A percentile compares a stretch with the other conserved stretches of the same genome.
Conservation (phyloP, 163 green algal species). For the Prototheca cutis region DNA sequence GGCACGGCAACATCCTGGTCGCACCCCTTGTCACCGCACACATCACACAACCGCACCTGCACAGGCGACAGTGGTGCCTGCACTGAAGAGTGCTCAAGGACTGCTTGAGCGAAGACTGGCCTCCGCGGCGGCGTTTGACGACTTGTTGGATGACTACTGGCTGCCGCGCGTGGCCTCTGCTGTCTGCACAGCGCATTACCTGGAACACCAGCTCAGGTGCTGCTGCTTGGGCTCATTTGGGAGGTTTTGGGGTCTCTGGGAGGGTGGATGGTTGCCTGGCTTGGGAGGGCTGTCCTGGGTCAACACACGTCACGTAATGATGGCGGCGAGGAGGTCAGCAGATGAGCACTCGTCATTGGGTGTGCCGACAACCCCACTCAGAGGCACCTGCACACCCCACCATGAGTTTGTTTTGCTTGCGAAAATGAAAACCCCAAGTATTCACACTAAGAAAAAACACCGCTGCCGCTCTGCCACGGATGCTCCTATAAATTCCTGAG, state of each 20-base stretch:
- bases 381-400: not conserved
- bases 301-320: not conserved
- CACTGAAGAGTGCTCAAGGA: conserved; percentile 4
- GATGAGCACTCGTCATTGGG: not conserved
- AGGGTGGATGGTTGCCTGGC: not conserved
- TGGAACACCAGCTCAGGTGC: conserved; percentile 33
- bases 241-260: no score
- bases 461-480: no score
- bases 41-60: not conserved
- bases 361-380: not conserved
- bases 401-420: no score
- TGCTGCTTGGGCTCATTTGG: no score
- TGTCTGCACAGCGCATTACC: conserved; percentile 30
- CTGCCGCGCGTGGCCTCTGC: conserved; percentile 17
- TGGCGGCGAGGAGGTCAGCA: no score
- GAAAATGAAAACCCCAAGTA: no score
- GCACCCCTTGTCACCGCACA: not conserved
- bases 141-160: conserved; percentile 27
- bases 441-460: no score
- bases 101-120: conserved; percentile 12
- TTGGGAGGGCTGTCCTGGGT: not conserved
- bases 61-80: conserved; percentile 7
- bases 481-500: no score
- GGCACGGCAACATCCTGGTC: no score
- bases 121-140: conserved; percentile 26